phyloP scores from a whole-genome alignment of 345 rosid genomes.

The Eucalyptus dawsonii region DNA sequence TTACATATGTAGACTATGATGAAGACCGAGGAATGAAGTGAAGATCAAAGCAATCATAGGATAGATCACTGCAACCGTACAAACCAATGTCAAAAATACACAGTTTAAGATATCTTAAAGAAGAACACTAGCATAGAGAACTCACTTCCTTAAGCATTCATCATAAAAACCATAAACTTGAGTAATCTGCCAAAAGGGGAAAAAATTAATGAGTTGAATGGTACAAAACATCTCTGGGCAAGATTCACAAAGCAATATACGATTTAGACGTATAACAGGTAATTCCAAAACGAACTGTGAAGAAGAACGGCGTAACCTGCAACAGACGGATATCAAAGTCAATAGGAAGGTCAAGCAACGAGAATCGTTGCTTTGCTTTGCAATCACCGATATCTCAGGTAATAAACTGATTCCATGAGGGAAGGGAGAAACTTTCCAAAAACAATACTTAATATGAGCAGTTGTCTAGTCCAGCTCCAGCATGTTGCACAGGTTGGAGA shows the following conservation, averaged over 20 bases:
- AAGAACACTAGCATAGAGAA: conserved; percentile 9
- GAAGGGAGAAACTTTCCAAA: not conserved
- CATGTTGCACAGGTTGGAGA: not conserved
- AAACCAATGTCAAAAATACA: not conserved
- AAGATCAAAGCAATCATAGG: not conserved
- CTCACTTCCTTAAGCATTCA: conserved; percentile 97
- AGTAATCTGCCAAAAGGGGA: conserved; percentile 61
- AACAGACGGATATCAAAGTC: not conserved
- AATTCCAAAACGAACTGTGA: not conserved
- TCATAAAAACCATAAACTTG: conserved; percentile 99
- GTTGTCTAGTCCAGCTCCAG: not conserved
- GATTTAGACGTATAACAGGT: not conserved
- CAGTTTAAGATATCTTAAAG: not conserved
- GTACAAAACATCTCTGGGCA: not conserved
- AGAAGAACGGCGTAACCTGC: not conserved
- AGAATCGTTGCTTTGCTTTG: not conserved
- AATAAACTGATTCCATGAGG: not conserved
- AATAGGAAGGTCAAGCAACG: not conserved
- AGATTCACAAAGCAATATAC: not conserved
- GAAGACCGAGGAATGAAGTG: not conserved
- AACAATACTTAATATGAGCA: not conserved
- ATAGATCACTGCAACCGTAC: not conserved
- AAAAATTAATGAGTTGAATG: not conserved
- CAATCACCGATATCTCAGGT: not conserved
- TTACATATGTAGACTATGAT: not conserved